A percentile compares a stretch with the other conserved stretches of the same genome.
These are phyloP conservation scores for Coemansia brasiliensis DNA, from an alignment of 192 early-diverging fungal genomes.

Conservation along the genomic window DNA sequence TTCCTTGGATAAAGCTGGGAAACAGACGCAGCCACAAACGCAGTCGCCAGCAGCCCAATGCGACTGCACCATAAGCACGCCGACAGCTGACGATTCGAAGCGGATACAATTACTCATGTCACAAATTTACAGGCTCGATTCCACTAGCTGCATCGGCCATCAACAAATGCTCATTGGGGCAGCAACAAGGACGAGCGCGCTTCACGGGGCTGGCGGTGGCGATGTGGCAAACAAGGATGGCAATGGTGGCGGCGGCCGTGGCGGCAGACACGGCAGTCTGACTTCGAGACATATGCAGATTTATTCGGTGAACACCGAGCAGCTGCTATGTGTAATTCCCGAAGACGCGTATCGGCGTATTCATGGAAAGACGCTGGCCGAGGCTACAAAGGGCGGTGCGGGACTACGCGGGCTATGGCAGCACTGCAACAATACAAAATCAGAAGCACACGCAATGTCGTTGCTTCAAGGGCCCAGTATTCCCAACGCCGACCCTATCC, in stretches of 20 bases:
- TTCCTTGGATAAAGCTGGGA: conserved; percentile 4
- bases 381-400: conserved; percentile 19
- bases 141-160: background rate
- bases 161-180: background rate
- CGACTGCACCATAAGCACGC: conserved; percentile 37
- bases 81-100: conserved; percentile 25
- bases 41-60: conserved; percentile 20
- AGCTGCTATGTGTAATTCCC: conserved; percentile 49
- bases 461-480: conserved; percentile 19
- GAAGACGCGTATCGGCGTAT: conserved; percentile 43
- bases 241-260: conserved; percentile 10
- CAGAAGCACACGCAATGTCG: conserved; percentile 18
- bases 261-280: conserved; percentile 14
- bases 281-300: conserved; percentile 50
- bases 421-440: conserved; percentile 25
- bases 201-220: conserved; percentile 5
- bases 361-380: conserved; percentile 20
- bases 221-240: conserved; percentile 1
- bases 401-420: conserved; percentile 30
- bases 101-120: conserved; percentile 32
- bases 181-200: background rate
- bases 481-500: conserved; percentile 35
- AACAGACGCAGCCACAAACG: background rate
- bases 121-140: conserved; percentile 44
- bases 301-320: conserved; percentile 36